Conservation (phyloP, 257 asterid genomes). For the Solanum chaucha region DNA sequence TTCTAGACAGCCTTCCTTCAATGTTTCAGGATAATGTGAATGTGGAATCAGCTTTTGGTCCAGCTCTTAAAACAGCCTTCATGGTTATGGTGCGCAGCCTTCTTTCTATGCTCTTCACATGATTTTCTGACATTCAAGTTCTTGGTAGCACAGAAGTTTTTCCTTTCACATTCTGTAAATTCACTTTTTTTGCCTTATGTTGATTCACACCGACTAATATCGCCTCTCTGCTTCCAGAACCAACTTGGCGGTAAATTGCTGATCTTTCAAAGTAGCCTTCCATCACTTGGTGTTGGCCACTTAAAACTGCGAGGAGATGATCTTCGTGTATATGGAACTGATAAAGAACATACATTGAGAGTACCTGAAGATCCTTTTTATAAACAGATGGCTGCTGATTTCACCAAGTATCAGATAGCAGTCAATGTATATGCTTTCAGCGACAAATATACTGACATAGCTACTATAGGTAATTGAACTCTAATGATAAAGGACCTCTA, state of each 20-base stretch:
- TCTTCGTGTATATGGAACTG: slow-evolving; percentile 73
- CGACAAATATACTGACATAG: slow-evolving; percentile 84
- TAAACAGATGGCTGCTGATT: slow-evolving; percentile 99
- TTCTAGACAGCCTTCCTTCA: slow-evolving; percentile 87
- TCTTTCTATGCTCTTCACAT: not conserved
- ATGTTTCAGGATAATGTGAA: slow-evolving; percentile 87
- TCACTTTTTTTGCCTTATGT: not conserved
- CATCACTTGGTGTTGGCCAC: slow-evolving; percentile 95
- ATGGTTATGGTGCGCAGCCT: slow-evolving; percentile 77
- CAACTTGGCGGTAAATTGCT: slow-evolving; percentile 96
- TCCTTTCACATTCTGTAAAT: not conserved
- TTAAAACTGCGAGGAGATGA: slow-evolving; percentile 93
- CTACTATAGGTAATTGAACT: slow-evolving; percentile 60
- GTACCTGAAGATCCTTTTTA: slow-evolving; percentile 95
- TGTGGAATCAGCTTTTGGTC: slow-evolving; percentile 99
- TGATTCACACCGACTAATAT: not conserved
- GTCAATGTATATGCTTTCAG: slow-evolving; percentile 88
- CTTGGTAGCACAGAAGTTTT: not conserved
- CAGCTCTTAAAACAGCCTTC: slow-evolving; percentile 89
- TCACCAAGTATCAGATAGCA: slow-evolving; percentile 88
- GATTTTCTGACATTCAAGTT: not conserved
- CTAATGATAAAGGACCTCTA: not conserved
- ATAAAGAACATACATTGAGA: slow-evolving; percentile 78
- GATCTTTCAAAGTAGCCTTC: slow-evolving; percentile 86
- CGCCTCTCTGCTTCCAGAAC: slow-evolving; percentile 45